Evolutionary conservation across 2,329 filamentous ascomycete genomes (phyloP), one percentile per base, ranked within the genome.

Genomic region (Alternaria dauci): DNA sequence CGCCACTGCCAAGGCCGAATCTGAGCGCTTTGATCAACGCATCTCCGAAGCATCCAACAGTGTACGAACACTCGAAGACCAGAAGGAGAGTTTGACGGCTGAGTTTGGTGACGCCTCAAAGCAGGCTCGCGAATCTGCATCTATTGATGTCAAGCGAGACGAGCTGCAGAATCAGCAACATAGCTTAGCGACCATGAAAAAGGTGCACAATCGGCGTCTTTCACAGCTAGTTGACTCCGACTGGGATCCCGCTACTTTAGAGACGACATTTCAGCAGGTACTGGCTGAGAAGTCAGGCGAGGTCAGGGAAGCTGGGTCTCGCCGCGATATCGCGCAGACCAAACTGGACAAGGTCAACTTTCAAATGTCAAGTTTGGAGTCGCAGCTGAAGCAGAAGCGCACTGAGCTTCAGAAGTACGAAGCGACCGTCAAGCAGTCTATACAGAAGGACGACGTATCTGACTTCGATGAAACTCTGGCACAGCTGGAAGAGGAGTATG

Each of bases 31-130:
- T 82, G 93, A 97, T 63, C 81, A 82, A 28, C 88, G 91, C 64
- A 84, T 97, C 20, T 85, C 88, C 46, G 82, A 87, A 32, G 86
- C 89, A 53, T 90, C 92, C 52, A 79, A 83, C 14, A 85, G 88
- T 63, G 82, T 96, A 11, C 86, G 87, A 62, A 83, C 86, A 43
- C 80, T 96, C 2, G 93, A 97, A 71, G 87, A 86, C 20, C 88
- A 91, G 70, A 89, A 86, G 60, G 88, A 91, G 36, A 88, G 85
- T 67, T 84, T 98, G 28, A 89, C 90, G 44, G 82, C 85, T n/a
- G 94, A 98, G 74, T 86, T 97, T 36, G 86, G 93, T 8, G 91
- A 96, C 70, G 92, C 90, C 59, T 96, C 91, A 2, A 89, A 89
- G 58, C 86, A 91, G 58, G 93, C 93, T 6, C 88, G 90, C 4